phyloP scores from a whole-genome alignment of 495 filamentous ascomycete genomes.

The Cercophora samala region DNA sequence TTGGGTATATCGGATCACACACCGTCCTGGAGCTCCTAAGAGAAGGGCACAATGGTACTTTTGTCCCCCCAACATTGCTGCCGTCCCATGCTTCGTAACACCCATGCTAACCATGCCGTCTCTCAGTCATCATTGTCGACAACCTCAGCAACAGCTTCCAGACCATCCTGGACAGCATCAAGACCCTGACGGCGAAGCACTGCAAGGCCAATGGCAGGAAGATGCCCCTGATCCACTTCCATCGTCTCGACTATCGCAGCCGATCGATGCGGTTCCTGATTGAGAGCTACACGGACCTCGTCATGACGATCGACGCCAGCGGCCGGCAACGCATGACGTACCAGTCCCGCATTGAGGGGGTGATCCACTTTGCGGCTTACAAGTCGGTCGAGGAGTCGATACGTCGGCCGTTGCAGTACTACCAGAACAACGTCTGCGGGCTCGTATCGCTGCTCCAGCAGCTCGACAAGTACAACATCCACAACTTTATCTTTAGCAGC shows the following conservation, averaged over 20 bases:
- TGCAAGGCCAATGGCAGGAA: slow-evolving; percentile 33
- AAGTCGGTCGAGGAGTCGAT: slow-evolving; percentile 40
- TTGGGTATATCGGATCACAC: slow-evolving; percentile 66
- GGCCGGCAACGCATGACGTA: slow-evolving; percentile 42
- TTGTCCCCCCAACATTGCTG: background rate
- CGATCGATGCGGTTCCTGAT: slow-evolving; percentile 26
- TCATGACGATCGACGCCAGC: slow-evolving; percentile 38
- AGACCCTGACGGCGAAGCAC: slow-evolving; percentile 47
- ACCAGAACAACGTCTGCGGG: slow-evolving; percentile 63
- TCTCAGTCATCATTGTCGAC: slow-evolving; percentile 56
- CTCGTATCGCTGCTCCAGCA: slow-evolving; percentile 56
- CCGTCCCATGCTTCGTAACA: background rate
- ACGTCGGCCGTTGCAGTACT: slow-evolving; percentile 56
- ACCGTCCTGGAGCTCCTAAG: slow-evolving; percentile 61
- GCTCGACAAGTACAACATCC: slow-evolving; percentile 57
- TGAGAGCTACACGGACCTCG: slow-evolving; percentile 31
- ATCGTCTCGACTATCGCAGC: slow-evolving; percentile 57
- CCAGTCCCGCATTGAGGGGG: slow-evolving; percentile 53
- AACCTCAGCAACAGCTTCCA: slow-evolving; percentile 60
- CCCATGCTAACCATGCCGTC: background rate
- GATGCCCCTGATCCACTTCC: slow-evolving; percentile 54
- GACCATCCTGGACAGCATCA: slow-evolving; percentile 52
- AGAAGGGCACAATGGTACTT: slow-evolving; percentile 51
- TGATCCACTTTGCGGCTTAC: slow-evolving; percentile 61
- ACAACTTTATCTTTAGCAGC: slow-evolving; percentile 63